phyloP scores from a whole-genome alignment of 2,329 filamentous ascomycete species.

The Davidsoniella neocaledoniae region DNA sequence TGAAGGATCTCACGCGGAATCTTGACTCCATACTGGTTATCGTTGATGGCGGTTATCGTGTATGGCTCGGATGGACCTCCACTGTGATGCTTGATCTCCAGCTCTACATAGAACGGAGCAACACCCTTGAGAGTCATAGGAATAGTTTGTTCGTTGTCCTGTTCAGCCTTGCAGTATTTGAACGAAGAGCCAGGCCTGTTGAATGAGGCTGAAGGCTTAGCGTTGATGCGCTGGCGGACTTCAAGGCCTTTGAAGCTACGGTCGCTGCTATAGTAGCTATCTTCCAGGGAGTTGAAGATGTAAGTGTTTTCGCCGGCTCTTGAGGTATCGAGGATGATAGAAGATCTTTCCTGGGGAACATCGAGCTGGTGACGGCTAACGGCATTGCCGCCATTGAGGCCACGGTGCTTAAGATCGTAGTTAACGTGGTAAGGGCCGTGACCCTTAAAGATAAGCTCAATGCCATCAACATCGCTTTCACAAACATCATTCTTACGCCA shows the following conservation, averaged over 20 bases:
- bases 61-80: slow-evolving; percentile 65
- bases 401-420: slow-evolving; percentile 63
- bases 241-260: slow-evolving; percentile 48
- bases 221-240: slow-evolving; percentile 69
- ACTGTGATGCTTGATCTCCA: slow-evolving; percentile 85
- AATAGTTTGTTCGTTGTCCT: slow-evolving; percentile 68
- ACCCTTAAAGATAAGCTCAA: slow-evolving; percentile 65
- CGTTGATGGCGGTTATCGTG: slow-evolving; percentile 61
- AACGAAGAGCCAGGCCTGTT: slow-evolving; percentile 79
- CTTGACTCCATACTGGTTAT: slow-evolving; percentile 58
- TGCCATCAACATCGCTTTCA: slow-evolving; percentile 81
- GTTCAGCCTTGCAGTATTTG: slow-evolving; percentile 82
- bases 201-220: slow-evolving; percentile 69
- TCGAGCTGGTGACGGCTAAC: slow-evolving; percentile 57
- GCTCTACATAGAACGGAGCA: slow-evolving; percentile 76
- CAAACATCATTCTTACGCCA: slow-evolving; percentile 72
- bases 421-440: slow-evolving; percentile 67
- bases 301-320: slow-evolving; percentile 76
- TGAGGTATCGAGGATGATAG: slow-evolving; percentile 71
- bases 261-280: slow-evolving; percentile 70
- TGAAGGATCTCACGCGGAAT: slow-evolving; percentile 75
- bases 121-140: slow-evolving; percentile 70
- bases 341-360: slow-evolving; percentile 56
- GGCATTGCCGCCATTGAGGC: slow-evolving; percentile 46
- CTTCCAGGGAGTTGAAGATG: slow-evolving; percentile 64